Evolutionary conservation across 805 yeast species (phyloP).

Genomic region (Vanderwaltozyma polyspora): DNA sequence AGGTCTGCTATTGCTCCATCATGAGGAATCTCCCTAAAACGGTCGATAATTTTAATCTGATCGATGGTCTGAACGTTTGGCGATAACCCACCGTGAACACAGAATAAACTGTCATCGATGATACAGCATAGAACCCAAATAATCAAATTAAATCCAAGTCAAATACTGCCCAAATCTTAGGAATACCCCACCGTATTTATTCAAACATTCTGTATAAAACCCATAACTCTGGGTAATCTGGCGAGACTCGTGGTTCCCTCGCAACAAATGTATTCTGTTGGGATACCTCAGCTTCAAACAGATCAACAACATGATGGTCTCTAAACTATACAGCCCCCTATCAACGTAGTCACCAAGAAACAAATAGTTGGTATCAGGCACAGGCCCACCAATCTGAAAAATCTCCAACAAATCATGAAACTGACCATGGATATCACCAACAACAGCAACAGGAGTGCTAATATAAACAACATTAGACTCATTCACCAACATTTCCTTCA

Average conservation of each 20-base stretch:
- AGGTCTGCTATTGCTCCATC: constrained; percentile 99
- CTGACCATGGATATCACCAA: constrained; percentile 97
- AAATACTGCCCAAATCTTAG: constrained; percentile 77
- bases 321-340: constrained; percentile 86
- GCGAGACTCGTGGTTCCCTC: constrained; percentile 95
- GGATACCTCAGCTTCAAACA: constrained; percentile 85
- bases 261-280: constrained; percentile 59
- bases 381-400: constrained; percentile 83
- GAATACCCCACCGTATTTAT: constrained; percentile 70
- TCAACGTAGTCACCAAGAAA: constrained; percentile 96
- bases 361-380: constrained; percentile 87
- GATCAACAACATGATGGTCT: constrained; percentile 75
- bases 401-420: constrained; percentile 88
- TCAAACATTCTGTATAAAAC: constrained; percentile 85
- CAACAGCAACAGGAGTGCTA: constrained; percentile 81
- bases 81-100: constrained; percentile 94
- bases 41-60: constrained; percentile 79
- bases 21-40: constrained; percentile 93
- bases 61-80: constrained; percentile 92
- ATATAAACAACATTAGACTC: constrained; percentile 85
- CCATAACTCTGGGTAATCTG: constrained; percentile 97
- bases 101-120: constrained; percentile 80
- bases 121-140: constrained; percentile 78
- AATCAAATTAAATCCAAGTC: constrained; percentile 91
- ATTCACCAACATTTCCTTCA: constrained; percentile 66